Percentiles rank a stretch among this genome's conserved stretches.
phyloP scores from a whole-genome alignment of 2,329 filamentous ascomycete genomes.

The Tympanopsis confertula region DNA sequence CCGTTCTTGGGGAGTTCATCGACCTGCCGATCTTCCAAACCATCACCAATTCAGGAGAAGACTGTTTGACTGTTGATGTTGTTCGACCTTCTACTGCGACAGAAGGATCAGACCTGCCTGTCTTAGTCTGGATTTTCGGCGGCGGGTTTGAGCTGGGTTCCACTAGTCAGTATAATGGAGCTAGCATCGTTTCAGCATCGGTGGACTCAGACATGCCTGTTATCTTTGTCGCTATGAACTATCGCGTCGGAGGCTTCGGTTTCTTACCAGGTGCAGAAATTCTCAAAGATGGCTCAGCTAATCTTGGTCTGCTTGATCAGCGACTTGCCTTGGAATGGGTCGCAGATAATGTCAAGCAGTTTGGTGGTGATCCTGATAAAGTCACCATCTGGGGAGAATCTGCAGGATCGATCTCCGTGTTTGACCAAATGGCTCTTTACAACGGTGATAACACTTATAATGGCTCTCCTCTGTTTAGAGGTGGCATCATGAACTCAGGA shows the following conservation, averaged over 20 bases:
- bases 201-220: conserved; percentile 46
- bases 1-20: conserved; percentile 35
- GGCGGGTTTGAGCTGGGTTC: conserved; percentile 49
- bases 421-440: conserved; percentile 67
- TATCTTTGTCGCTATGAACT: conserved; percentile 68
- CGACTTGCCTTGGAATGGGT: conserved; percentile 65
- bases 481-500: conserved; percentile 68
- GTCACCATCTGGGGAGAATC: conserved; percentile 73
- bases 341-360: conserved; percentile 63
- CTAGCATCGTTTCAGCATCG: conserved; percentile 30
- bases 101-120: conserved; percentile 44
- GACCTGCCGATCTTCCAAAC: conserved; percentile 45
- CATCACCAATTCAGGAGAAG: conserved; percentile 42
- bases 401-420: conserved; percentile 61
- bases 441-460: conserved; percentile 66
- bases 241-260: conserved; percentile 64
- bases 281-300: conserved; percentile 52
- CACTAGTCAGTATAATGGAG: conserved; percentile 38
- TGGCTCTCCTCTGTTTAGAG: conserved; percentile 63
- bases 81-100: conserved; percentile 44
- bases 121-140: conserved; percentile 62
- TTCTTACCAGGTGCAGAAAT: conserved; percentile 63
- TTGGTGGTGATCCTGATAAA: conserved; percentile 68
- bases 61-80: conserved; percentile 47
- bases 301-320: conserved; percentile 64